These are phyloP conservation scores for Striga hermonthica DNA, from an alignment of 305 asterid genomes.

Conservation along the genomic window DNA sequence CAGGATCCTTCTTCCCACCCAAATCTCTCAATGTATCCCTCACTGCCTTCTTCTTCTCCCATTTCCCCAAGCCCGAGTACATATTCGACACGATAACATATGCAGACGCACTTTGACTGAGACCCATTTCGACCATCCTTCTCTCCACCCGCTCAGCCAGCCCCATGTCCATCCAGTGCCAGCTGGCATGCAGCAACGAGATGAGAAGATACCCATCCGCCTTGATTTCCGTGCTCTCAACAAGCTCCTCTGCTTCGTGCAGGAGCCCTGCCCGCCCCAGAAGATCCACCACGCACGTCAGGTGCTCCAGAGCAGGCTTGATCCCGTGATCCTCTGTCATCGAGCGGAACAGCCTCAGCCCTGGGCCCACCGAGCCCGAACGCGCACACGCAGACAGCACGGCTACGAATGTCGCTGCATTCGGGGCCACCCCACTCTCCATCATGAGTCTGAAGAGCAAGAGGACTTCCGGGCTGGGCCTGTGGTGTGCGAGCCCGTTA, in stretches of 20 bases:
- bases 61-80: conserved; percentile 60
- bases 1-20: conserved; percentile 61
- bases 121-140: conserved; percentile 44
- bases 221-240: conserved; percentile 48
- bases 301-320: conserved; percentile 62
- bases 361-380: conserved; percentile 48
- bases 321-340: conserved; percentile 50
- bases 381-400: conserved; percentile 67
- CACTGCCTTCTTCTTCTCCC: conserved; percentile 57
- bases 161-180: conserved; percentile 60
- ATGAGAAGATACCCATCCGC: conserved; percentile 50
- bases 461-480: conserved; percentile 52
- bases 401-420: conserved; percentile 67
- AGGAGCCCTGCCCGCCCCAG: conserved; percentile 67
- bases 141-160: conserved; percentile 50
- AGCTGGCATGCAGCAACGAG: conserved; percentile 61
- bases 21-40: conserved; percentile 41
- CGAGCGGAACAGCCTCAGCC: conserved; percentile 45
- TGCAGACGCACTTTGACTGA: conserved; percentile 39
- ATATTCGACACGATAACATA: conserved; percentile 66
- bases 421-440: conserved; percentile 46
- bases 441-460: conserved; percentile 52
- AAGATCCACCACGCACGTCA: conserved; percentile 66
- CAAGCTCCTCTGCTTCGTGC: conserved; percentile 64
- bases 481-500: conserved; percentile 58